A percentile compares a stretch with the other conserved stretches of the same genome.
Conservation (phyloP, 805 yeast genomes). For the Sugiyamaella smithiae region DNA sequence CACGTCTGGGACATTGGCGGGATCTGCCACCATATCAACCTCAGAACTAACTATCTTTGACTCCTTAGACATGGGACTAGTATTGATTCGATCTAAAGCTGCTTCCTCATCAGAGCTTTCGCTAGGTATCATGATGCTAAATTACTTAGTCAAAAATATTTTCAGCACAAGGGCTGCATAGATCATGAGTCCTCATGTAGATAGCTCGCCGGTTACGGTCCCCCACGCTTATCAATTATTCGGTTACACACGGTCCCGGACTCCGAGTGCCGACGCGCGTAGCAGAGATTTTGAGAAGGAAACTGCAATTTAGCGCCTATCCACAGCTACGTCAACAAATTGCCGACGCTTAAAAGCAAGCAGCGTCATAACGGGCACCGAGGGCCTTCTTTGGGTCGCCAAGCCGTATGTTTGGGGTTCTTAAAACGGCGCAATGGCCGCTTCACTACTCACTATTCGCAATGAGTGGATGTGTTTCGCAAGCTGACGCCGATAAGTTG, state of each 20-base stretch:
- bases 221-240: conserved; percentile 2
- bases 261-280: background rate
- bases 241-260: background rate
- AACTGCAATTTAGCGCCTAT: no score
- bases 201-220: background rate
- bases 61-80: background rate
- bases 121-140: background rate
- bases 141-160: no score
- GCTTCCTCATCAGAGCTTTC: conserved; percentile 3
- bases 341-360: no score
- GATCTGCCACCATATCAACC: background rate
- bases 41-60: background rate
- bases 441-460: background rate
- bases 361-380: no score
- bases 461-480: no score
- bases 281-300: background rate
- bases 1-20: background rate
- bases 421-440: background rate
- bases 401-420: background rate
- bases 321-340: no score
- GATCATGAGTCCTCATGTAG: background rate
- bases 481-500: background rate
- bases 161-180: background rate
- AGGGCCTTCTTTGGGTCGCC: no score
- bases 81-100: background rate